Base-by-base conservation (phyloP, 2,329 filamentous ascomycete species). In the Colletotrichum theobromicola region DNA sequence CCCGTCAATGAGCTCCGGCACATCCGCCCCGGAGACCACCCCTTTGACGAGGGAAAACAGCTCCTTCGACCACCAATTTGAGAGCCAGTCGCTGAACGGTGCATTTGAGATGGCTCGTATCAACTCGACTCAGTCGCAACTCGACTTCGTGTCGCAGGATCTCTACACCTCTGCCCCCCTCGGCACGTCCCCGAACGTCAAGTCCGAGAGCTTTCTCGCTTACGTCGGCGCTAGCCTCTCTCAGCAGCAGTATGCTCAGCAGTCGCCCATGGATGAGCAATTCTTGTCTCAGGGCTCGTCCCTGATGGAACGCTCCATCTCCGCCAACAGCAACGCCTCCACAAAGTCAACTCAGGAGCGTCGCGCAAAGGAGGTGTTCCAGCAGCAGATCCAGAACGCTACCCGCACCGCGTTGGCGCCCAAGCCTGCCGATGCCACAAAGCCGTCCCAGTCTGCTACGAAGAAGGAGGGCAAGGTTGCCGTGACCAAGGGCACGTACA, bases 301-400 rank as follows among this genome's bases (percentile, higher is more conserved):
- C 9, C 79, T 82, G 35, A 89, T 89, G 88, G 85, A 89, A 75
- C 85, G 88, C 10, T 88, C 87, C 2, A 75, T 81, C n/a, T 90
- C 89, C 10, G 86, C 83, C 73, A 81, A 82, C 50, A 90, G 88
- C 77, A 82, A 79, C 68, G 85, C 81, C 76, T 90, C 88, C 2
- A 87, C 77, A 2, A 81, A 81, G 5, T 90, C 88, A 6, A 80
- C 78, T 1, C 79, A 88, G 1, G 86, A 85, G 42, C 81, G 82
- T 10, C 88, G 89, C 13, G 85, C 85, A 32, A 89, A 87, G 77
- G 86, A 89, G 65, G 85, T 88, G 1, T 83, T 87, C 4, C 82
- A 83, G 53, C 85, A 86, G 24, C 87, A 89, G 63, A 84, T 87
- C 21, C 81, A 85, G 55, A 87, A 87, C 30, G 85, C 84, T 66